A percentile compares a stretch with the other conserved stretches of the same genome.
Evolutionary conservation across 2,329 filamentous ascomycete species (phyloP).

Genomic region (Mollisia scopiformis): DNA sequence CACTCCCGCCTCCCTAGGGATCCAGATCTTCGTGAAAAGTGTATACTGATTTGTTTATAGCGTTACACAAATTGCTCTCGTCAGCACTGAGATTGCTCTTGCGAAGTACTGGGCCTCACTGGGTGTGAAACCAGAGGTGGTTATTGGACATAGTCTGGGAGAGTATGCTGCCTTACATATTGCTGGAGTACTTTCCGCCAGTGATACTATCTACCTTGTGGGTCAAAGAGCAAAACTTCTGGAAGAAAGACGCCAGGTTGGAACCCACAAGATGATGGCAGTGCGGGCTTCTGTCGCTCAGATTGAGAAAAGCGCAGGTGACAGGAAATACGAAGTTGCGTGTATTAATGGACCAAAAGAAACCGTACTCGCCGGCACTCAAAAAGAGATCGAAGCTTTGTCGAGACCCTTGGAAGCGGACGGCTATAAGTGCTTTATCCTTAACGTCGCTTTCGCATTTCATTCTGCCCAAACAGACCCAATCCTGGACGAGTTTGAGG

Average conservation of each 20-base stretch:
- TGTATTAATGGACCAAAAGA: conserved; percentile 78
- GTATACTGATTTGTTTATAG: too few species aligned
- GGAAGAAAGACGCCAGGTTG: conserved; percentile 9
- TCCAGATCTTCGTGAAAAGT: too few species aligned
- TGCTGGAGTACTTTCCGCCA: conserved; percentile 71
- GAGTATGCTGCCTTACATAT: conserved; percentile 75
- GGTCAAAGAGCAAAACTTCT: conserved; percentile 61
- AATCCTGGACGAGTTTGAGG: conserved; percentile 62
- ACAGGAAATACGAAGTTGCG: conserved; percentile 48
- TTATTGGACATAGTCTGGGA: conserved; percentile 67
- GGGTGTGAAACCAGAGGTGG: conserved; percentile 57
- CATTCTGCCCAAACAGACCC: conserved; percentile 67
- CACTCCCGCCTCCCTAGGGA: too few species aligned
- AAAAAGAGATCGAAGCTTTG: conserved; percentile 55
- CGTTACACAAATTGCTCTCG: conserved; percentile 51
- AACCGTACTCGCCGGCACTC: conserved; percentile 69
- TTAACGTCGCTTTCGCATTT: conserved; percentile 70
- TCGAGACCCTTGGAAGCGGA: conserved; percentile 49
- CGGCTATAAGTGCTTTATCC: conserved; percentile 60
- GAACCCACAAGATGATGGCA: conserved; percentile 36
- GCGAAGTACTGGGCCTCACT: conserved; percentile 56
- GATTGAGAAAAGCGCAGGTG: conserved; percentile 43
- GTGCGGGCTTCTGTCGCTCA: conserved; percentile 45
- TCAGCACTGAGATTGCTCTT: conserved; percentile 57
- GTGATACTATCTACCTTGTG: conserved; percentile 74